Base-by-base conservation (phyloP, 305 asterid genomes). In the Fraxinus xanthoxyloides region DNA sequence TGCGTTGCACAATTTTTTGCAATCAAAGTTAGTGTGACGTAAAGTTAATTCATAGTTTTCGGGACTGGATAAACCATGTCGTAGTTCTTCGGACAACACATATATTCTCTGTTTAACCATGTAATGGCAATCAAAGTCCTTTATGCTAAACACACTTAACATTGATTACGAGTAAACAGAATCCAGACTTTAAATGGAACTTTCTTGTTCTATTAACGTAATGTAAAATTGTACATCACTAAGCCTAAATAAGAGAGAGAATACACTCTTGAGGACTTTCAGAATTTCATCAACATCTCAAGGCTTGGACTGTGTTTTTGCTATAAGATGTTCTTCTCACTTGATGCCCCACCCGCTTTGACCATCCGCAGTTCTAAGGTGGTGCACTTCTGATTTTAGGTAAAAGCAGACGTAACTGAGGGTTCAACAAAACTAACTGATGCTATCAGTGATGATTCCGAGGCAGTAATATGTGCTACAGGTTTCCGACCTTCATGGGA, bases 391-490 rank as follows among this genome's bases (percentile, higher is more conserved):
- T 72, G 56, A 80, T 81, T 81, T 79, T 88, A 96, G 98, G 95
- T 94, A 81, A 91, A 92, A 87, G 95, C 98, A 72, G 99, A 96
- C 85, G 99, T 96, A 67, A 96, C 98, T 1, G 97, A 94, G 84
- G 98, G 97, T 85, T 82, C 98, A 69, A 54, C 88, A 13, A 92
- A 90, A 81, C 84, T 96, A 86, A 97, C 97, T 26, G 94, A 94
- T 74, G 97, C 92, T 79, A 91, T 96, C 76, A 91, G 98, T 81
- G 90, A 91, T 79, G 98, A 96, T 90, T 89, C 97, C 24, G 97
- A 94, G 80, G 98, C 99, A 78, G 99, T 96, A 43, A 87, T 96
- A 83, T 94, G 99, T 85, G 96, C 99, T 28, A 93, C 99, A 3
- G 99, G 99, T 59, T 95, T 92, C 85, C 89, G 88, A 74, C 97